phyloP scores from a whole-genome alignment of 208 protist species.

The Leptomonas seymouri region DNA sequence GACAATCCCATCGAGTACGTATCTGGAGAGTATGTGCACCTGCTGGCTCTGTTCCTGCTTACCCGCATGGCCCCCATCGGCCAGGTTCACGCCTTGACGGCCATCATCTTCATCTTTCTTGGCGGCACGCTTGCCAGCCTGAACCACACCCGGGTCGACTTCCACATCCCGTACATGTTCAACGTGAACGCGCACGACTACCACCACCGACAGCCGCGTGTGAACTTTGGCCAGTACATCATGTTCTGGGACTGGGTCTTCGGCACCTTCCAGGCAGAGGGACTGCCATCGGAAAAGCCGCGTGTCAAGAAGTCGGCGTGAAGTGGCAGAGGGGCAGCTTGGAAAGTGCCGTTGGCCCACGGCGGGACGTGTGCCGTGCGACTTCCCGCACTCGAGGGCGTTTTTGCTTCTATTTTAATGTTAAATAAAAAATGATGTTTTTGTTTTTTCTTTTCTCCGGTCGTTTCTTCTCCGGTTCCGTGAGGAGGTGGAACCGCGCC shows the following conservation, averaged over 20 bases:
- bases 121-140: conserved; percentile 86
- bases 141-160: conserved; percentile 91
- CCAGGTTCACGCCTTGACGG: conserved; percentile 71
- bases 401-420: too few species aligned
- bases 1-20: conserved; percentile 93
- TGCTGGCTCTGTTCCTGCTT: conserved; percentile 79
- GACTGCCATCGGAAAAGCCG: conserved; percentile 27
- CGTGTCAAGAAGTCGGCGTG: conserved; percentile 13
- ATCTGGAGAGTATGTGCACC: conserved; percentile 88
- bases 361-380: too few species aligned
- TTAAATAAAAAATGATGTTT: neutral
- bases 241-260: conserved; percentile 94
- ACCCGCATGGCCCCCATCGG: conserved; percentile 48
- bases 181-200: conserved; percentile 87
- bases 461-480: neutral
- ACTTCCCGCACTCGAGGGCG: too few species aligned
- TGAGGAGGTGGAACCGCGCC: too few species aligned
- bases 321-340: too few species aligned
- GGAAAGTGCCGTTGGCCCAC: too few species aligned
- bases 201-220: conserved; percentile 86
- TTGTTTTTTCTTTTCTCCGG: neutral
- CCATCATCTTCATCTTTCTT: conserved; percentile 76
- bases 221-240: conserved; percentile 94
- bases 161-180: conserved; percentile 84
- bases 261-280: conserved; percentile 74